Conservation (phyloP, 2,329 filamentous ascomycete genomes). For the Gliomastix tumulicola region DNA sequence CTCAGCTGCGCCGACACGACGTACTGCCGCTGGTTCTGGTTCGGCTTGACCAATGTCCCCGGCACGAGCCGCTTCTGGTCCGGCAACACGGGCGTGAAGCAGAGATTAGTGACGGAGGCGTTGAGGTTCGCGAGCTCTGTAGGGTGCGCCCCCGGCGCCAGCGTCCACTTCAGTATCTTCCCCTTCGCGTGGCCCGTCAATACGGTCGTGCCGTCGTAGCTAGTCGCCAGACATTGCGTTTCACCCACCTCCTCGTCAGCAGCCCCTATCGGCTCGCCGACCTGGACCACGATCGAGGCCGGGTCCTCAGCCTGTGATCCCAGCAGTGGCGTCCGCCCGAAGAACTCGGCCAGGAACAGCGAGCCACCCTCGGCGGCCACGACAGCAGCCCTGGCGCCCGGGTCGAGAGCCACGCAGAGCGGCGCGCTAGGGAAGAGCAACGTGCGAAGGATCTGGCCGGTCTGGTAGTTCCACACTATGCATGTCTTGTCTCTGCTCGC, state of each 20-base stretch:
- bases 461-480: conserved; percentile 88
- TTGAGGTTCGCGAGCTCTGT: conserved; percentile 66
- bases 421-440: conserved; percentile 72
- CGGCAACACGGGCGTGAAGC: conserved; percentile 59
- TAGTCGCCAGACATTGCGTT: conserved; percentile 62
- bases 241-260: conserved; percentile 57
- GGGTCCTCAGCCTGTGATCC: conserved; percentile 41
- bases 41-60: conserved; percentile 72
- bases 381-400: conserved; percentile 76
- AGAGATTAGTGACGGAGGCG: conserved; percentile 74
- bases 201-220: conserved; percentile 74
- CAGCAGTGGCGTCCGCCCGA: conserved; percentile 48
- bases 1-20: conserved; percentile 59
- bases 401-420: conserved; percentile 68
- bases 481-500: conserved; percentile 81
- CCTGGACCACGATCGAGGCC: conserved; percentile 50
- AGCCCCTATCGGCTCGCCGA: conserved; percentile 45
- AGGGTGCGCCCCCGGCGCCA: conserved; percentile 61
- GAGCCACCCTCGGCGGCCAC: conserved; percentile 74
- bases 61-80: conserved; percentile 35
- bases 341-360: conserved; percentile 72
- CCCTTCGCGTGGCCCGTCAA: conserved; percentile 78
- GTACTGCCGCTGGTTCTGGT: conserved; percentile 58
- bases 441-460: conserved; percentile 69
- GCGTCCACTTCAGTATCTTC: conserved; percentile 74